A percentile compares a stretch with the other conserved stretches of the same genome.
Evolutionary conservation across 768 basidiomycete genomes (phyloP).

Genomic region (Leccinum disarticulatum): DNA sequence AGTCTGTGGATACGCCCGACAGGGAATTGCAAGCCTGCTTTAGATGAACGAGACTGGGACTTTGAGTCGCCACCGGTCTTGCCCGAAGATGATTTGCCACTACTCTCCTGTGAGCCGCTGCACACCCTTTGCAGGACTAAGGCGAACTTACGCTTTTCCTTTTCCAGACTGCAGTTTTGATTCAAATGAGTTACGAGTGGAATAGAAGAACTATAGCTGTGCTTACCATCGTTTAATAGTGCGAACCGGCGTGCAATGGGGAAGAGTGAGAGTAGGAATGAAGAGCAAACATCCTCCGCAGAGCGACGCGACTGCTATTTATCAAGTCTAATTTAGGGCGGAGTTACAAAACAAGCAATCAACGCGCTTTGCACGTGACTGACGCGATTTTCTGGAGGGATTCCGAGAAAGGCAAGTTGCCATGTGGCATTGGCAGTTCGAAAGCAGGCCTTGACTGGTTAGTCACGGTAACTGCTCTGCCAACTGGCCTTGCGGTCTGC

Average conservation of each 20-base stretch:
- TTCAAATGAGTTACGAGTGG: constrained; percentile 8
- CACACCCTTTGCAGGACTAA: constrained; percentile 1
- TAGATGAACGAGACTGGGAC: constrained; percentile 65
- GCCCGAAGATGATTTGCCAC: constrained; percentile 47
- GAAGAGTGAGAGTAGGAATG: constrained; percentile 22
- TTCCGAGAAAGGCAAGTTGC: constrained; percentile 20
- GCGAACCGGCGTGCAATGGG: constrained; percentile 9
- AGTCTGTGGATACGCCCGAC: constrained; percentile 83
- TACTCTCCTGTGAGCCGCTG: constrained; percentile 12
- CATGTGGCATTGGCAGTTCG: constrained; percentile 19
- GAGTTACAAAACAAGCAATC: constrained; percentile 32
- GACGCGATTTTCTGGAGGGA: constrained; percentile 20
- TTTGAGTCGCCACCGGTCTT: constrained; percentile 54
- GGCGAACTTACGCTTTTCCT: constrained; percentile 47
- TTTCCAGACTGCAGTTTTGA: constrained; percentile 47
- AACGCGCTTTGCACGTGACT: constrained; percentile 37
- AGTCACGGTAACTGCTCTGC: not conserved
- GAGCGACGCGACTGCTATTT: constrained; percentile 32
- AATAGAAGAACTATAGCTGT: not conserved
- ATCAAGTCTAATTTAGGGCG: constrained; percentile 27
- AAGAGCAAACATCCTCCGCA: constrained; percentile 2
- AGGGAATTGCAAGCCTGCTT: constrained; percentile 69
- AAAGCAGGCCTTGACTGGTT: constrained; percentile 2
- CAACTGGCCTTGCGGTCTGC: constrained; percentile 31
- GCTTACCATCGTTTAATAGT: constrained; percentile 34